Conservation (phyloP, 345 rosid species). For the Capsella bursapastoris region DNA sequence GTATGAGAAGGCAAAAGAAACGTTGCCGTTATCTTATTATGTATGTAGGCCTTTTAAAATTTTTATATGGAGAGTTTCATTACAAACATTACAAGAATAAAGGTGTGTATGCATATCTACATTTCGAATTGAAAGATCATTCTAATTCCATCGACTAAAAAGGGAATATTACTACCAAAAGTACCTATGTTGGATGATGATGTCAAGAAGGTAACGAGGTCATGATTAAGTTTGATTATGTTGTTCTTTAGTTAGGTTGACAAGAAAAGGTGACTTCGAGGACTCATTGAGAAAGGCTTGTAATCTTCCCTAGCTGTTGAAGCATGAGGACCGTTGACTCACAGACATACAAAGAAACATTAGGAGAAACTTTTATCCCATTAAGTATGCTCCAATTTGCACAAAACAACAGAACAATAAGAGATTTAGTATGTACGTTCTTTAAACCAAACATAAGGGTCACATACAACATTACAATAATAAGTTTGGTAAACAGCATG, state of each 20-base stretch:
- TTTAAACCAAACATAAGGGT: not conserved
- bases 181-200: too few species aligned
- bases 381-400: not conserved
- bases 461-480: slow-evolving; percentile 5
- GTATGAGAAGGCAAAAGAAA: slow-evolving; percentile 38
- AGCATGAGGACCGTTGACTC: too few species aligned
- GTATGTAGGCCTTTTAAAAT: slow-evolving; percentile 21
- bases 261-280: not conserved
- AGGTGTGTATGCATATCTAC: not conserved
- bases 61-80: slow-evolving; percentile 13
- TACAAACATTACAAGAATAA: slow-evolving; percentile 30
- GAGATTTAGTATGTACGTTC: not conserved
- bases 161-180: too few species aligned
- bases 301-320: too few species aligned
- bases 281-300: not conserved
- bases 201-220: too few species aligned
- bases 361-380: too few species aligned
- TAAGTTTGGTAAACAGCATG: not conserved
- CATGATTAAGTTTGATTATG: too few species aligned
- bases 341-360: too few species aligned
- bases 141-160: too few species aligned
- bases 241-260: not conserved
- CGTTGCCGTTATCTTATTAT: slow-evolving; percentile 18
- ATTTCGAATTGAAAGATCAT: too few species aligned
- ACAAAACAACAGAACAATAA: not conserved